Conservation (phyloP, 495 filamentous ascomycete species). For the Aspergillus homomorphus region DNA sequence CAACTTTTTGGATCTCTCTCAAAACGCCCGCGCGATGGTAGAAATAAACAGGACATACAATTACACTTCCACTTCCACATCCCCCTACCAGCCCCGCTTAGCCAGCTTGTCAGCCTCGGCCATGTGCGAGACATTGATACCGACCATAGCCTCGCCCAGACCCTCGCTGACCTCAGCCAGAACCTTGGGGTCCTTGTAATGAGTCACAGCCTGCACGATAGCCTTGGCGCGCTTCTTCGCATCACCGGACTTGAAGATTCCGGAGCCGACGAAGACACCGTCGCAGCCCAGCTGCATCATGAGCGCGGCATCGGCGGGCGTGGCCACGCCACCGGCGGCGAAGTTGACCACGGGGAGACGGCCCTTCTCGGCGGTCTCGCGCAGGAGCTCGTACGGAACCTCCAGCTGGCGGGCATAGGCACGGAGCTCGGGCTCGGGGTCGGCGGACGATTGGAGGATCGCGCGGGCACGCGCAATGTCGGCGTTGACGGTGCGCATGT, state of each 20-base stretch:
- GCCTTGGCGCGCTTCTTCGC: constrained; percentile 82
- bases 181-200: constrained; percentile 82
- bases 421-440: constrained; percentile 71
- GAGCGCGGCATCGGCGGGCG: constrained; percentile 91
- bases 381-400: constrained; percentile 70
- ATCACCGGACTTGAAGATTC: constrained; percentile 96
- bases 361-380: constrained; percentile 80
- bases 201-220: constrained; percentile 90
- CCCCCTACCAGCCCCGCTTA: constrained; percentile 75
- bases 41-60: constrained; percentile 12
- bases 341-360: constrained; percentile 97
- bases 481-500: constrained; percentile 85
- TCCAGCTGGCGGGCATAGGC: constrained; percentile 79
- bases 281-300: constrained; percentile 99
- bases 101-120: constrained; percentile 76
- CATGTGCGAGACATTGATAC: constrained; percentile 77
- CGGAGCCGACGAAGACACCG: constrained; percentile 93
- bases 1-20: constrained; percentile 12
- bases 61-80: neutral
- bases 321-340: constrained; percentile 94
- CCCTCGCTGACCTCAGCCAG: constrained; percentile 83
- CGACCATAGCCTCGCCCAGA: constrained; percentile 94
- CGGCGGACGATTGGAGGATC: constrained; percentile 54
- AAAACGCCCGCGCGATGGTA: constrained; percentile 18
- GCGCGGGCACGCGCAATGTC: constrained; percentile 76